Conservation (phyloP, 1,139 yeast species). For the Magnusiomyces fungicola region DNA sequence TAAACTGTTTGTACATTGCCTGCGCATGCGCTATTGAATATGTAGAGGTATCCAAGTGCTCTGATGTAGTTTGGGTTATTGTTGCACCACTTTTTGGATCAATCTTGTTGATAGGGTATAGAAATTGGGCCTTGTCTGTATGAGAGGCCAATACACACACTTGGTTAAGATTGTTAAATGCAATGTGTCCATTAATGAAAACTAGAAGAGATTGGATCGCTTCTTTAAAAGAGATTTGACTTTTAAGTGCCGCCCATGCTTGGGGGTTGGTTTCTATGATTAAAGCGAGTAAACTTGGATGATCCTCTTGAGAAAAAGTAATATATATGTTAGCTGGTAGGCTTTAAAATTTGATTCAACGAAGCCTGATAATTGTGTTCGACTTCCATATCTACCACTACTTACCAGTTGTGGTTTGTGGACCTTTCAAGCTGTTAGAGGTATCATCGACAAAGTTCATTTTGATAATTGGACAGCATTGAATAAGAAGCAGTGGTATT, state of each 20-base stretch:
- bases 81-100: constrained; percentile 23
- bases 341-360: too few species aligned
- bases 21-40: constrained; percentile 25
- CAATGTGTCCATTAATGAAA: constrained; percentile 76
- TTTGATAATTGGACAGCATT: too few species aligned
- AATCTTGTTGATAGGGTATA: constrained; percentile 48
- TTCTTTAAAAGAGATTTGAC: constrained; percentile 44
- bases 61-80: constrained; percentile 18
- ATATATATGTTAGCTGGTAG: constrained; percentile 6
- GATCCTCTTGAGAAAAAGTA: constrained; percentile 42
- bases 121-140: constrained; percentile 57
- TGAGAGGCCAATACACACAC: constrained; percentile 81
- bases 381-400: constrained; percentile 6
- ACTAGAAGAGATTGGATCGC: constrained; percentile 57
- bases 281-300: constrained; percentile 74
- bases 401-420: constrained; percentile 16
- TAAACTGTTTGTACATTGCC: constrained; percentile 80
- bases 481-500: too few species aligned
- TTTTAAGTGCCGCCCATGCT: constrained; percentile 57
- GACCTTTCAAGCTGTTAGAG: constrained; percentile 26
- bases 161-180: constrained; percentile 76
- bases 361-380: background rate
- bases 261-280: constrained; percentile 71
- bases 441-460: constrained; percentile 39
- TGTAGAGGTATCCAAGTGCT: constrained; percentile 10